These are phyloP conservation scores for Przewalskia tangutica DNA, from an alignment of 257 asterid genomes.

Conservation along the genomic window DNA sequence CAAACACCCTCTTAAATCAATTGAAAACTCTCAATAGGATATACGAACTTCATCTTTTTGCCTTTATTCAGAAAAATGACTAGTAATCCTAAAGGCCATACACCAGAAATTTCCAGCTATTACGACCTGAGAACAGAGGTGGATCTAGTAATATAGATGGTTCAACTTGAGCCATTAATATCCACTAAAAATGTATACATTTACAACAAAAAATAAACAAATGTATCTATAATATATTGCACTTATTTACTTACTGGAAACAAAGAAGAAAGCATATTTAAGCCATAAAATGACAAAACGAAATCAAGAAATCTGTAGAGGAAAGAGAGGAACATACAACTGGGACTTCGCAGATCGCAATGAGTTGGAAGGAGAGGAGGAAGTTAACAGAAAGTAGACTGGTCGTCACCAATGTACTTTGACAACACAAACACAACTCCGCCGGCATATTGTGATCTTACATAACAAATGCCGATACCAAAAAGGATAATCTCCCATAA, in stretches of 20 bases:
- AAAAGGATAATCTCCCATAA: background rate
- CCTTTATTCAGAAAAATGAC: background rate
- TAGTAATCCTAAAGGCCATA: background rate
- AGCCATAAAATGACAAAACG: background rate
- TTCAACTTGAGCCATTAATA: background rate
- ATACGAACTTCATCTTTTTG: background rate
- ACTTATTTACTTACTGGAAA: background rate
- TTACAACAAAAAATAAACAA: background rate
- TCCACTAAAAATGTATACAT: background rate
- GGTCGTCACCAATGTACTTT: background rate
- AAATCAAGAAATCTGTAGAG: background rate
- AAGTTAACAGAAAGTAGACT: background rate
- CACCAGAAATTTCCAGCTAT: background rate
- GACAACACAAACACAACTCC: background rate
- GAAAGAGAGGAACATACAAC: background rate
- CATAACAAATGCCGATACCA: background rate
- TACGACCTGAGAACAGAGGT: background rate
- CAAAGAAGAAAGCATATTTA: background rate
- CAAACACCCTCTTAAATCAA: too few species aligned
- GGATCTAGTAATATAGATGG: background rate
- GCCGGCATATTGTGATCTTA: background rate
- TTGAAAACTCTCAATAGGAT: background rate
- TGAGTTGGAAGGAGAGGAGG: background rate
- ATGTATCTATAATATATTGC: background rate
- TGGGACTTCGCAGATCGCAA: background rate